Percentiles rank a stretch among this genome's conserved stretches.
phyloP scores from a whole-genome alignment of 805 yeast genomes.

The Scheffersomyces lignosus region DNA sequence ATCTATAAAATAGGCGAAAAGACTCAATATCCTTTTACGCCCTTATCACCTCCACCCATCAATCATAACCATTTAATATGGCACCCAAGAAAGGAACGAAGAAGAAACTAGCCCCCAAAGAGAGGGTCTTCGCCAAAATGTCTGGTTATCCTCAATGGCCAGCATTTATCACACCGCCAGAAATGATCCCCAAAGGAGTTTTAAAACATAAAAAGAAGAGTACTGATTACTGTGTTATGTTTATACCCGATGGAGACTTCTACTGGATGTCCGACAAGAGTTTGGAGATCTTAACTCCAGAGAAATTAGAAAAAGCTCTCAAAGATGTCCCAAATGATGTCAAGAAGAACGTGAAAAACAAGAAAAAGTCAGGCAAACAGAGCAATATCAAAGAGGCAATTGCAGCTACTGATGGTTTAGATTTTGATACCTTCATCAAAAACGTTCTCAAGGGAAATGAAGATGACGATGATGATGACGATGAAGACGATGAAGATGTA shows the following conservation, averaged over 20 bases:
- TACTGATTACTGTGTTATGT: conserved; percentile 41
- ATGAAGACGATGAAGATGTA: conserved; percentile 16
- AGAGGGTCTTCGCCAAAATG: conserved; percentile 46
- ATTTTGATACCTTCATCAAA: conserved; percentile 37
- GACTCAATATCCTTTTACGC: too few species aligned
- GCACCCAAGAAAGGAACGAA: conserved; percentile 29
- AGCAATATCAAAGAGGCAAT: conserved; percentile 38
- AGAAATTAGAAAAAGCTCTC: conserved; percentile 28
- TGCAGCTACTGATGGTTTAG: conserved; percentile 35
- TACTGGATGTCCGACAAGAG: conserved; percentile 45
- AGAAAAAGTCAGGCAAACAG: conserved; percentile 25
- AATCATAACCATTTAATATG: conserved; percentile 25
- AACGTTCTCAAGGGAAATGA: conserved; percentile 21
- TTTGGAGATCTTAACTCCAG: conserved; percentile 30
- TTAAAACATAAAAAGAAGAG: conserved; percentile 35
- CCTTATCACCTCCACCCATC: conserved; percentile 1
- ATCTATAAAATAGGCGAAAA: too few species aligned
- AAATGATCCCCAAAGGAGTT: conserved; percentile 35
- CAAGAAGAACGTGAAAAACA: conserved; percentile 18
- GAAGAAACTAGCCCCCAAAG: conserved; percentile 28
- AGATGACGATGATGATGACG: conserved; percentile 23
- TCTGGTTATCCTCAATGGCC: conserved; percentile 52
- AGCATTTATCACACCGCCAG: conserved; percentile 44
- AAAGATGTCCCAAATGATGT: conserved; percentile 27
- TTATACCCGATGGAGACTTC: conserved; percentile 47